Conservation (phyloP, 352 stramenopile species). For the Pythium utonaiense region DNA sequence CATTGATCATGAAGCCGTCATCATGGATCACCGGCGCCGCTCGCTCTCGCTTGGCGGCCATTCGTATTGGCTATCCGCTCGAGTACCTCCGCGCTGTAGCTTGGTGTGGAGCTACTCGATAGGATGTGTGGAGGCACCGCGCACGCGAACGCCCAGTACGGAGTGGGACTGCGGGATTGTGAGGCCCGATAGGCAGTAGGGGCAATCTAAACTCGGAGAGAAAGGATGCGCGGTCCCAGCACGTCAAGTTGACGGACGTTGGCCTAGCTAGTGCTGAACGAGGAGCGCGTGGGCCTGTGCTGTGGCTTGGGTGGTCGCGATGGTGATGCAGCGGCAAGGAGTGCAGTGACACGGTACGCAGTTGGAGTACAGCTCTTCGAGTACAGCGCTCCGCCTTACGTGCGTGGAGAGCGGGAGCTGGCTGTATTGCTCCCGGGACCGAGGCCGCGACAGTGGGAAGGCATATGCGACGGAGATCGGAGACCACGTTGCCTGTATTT, state of each 20-base stretch:
- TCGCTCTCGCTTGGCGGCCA: conserved; percentile 54
- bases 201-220: conserved; percentile 4
- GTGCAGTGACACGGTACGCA: background rate
- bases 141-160: background rate
- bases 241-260: background rate
- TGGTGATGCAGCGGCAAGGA: background rate
- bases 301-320: no score
- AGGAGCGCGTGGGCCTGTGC: background rate
- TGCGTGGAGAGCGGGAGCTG: background rate
- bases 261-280: background rate
- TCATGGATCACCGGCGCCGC: conserved; percentile 54
- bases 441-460: background rate
- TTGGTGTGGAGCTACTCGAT: conserved; percentile 14
- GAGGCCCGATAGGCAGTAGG: background rate
- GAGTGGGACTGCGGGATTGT: background rate
- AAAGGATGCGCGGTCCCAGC: conserved; percentile 1
- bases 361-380: background rate
- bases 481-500: conserved; percentile 1
- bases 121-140: conserved; percentile 18
- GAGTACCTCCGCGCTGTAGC: background rate
- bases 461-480: conserved; percentile 6
- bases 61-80: background rate
- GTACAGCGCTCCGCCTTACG: background rate
- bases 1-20: conserved; percentile 83
- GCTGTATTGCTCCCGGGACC: background rate